These are phyloP conservation scores for Skeletonema grethae DNA, from an alignment of 108 stramenopile species.

Conservation along the genomic window DNA sequence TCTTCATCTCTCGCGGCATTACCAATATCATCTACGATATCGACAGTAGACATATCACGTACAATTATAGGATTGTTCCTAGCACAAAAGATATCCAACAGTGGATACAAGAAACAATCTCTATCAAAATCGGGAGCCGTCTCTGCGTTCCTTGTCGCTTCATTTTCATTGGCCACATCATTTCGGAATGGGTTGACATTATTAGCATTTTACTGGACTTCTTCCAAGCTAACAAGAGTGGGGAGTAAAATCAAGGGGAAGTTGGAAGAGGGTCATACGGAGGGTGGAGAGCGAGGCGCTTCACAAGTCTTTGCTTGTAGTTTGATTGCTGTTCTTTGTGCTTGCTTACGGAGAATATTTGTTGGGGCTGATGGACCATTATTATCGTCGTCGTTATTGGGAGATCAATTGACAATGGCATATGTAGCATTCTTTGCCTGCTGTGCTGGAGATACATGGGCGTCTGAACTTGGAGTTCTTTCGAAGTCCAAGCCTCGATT, in stretches of 20 bases:
- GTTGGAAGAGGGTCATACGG: slow-evolving; percentile 58
- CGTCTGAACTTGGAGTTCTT: slow-evolving; percentile 82
- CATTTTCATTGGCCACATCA: slow-evolving; percentile 56
- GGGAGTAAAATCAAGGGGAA: slow-evolving; percentile 52
- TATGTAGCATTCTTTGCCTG: slow-evolving; percentile 55
- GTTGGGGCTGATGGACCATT: slow-evolving; percentile 45
- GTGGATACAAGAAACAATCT: slow-evolving; percentile 56
- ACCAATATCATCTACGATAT: background rate
- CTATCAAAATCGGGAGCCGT: slow-evolving; percentile 65
- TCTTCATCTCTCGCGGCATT: background rate
- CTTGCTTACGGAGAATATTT: slow-evolving; percentile 38
- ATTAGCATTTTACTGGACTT: slow-evolving; percentile 77
- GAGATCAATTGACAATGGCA: slow-evolving; percentile 57
- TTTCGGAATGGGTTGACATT: slow-evolving; percentile 67
- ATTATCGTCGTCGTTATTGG: slow-evolving; percentile 37
- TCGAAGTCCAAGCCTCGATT: slow-evolving; percentile 52
- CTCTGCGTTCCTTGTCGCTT: slow-evolving; percentile 72
- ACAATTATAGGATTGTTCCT: slow-evolving; percentile 10
- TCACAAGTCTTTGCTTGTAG: slow-evolving; percentile 76
- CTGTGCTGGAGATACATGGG: slow-evolving; percentile 82
- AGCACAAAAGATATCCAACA: slow-evolving; percentile 16
- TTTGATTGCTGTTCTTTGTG: slow-evolving; percentile 55
- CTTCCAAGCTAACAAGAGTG: slow-evolving; percentile 72
- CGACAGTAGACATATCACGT: slow-evolving; percentile 8
- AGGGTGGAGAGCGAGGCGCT: slow-evolving; percentile 56